Evolutionary conservation across 2,329 filamentous ascomycete species (phyloP).

Genomic region (Pyrenochaeta sp.): DNA sequence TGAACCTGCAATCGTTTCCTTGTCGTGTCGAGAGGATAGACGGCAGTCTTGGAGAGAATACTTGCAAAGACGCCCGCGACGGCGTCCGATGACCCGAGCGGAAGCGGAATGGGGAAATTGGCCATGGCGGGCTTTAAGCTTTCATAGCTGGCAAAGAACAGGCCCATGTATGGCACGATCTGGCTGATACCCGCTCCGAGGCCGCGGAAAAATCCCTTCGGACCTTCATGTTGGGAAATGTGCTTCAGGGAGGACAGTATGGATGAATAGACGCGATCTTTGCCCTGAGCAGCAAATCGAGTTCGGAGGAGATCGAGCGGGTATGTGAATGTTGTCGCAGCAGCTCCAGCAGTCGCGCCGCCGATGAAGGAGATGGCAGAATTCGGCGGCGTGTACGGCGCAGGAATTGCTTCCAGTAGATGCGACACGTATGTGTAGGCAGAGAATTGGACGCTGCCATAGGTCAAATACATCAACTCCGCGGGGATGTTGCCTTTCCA

Average conservation of each 20-base stretch:
- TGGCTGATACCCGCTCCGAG: slow-evolving; percentile 81
- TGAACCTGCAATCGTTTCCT: slow-evolving; percentile 95
- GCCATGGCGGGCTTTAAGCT: slow-evolving; percentile 61
- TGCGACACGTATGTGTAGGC: slow-evolving; percentile 80
- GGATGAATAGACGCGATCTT: slow-evolving; percentile 77
- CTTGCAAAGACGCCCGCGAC: slow-evolving; percentile 81
- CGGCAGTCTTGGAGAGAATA: slow-evolving; percentile 82
- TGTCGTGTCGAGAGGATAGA: slow-evolving; percentile 93
- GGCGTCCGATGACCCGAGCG: slow-evolving; percentile 81
- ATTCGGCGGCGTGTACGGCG: slow-evolving; percentile 62
- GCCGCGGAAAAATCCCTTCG: slow-evolving; percentile 85
- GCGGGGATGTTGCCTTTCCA: slow-evolving; percentile 99
- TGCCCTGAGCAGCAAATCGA: slow-evolving; percentile 94
- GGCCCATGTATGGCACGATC: slow-evolving; percentile 95
- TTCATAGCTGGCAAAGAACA: slow-evolving; percentile 94
- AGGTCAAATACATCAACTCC: slow-evolving; percentile 91
- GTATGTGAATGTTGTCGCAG: slow-evolving; percentile 85
- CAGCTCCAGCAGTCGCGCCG: slow-evolving; percentile 81
- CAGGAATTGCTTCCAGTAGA: slow-evolving; percentile 64
- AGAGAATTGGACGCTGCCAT: slow-evolving; percentile 88
- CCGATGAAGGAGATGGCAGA: slow-evolving; percentile 81
- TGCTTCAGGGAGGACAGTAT: slow-evolving; percentile 72
- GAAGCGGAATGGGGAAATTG: slow-evolving; percentile 63
- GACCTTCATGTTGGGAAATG: slow-evolving; percentile 78
- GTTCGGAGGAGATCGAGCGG: slow-evolving; percentile 92